Base-by-base conservation (phyloP, 768 basidiomycete genomes). In the Suillus weaverae region DNA sequence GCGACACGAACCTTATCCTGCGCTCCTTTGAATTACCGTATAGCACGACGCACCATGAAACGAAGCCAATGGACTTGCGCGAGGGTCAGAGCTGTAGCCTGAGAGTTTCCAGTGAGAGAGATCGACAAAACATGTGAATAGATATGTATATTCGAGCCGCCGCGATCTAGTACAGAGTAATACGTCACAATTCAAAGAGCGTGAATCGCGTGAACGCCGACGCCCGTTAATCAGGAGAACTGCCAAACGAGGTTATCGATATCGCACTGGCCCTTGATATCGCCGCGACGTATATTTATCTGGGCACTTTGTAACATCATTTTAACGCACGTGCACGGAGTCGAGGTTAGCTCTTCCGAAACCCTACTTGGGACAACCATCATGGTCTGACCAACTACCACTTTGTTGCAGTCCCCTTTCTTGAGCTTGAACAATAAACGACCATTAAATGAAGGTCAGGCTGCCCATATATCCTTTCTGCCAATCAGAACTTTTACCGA, bases 321-420 rank as follows among this genome's bases (percentile, higher is more conserved):
- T 59, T 26, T 30, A 43, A 79, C 82, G 82, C 82, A 85, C 84
- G 83, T 86, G 84, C 77, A 83, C 84, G 36, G 53, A 54, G 18
- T 54, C 32, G 32, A 54, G 48, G 22, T 50, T 26, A 33, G 53
- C 53, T 53, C 9, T 32, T 53, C 53, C 32, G 10, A 62, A 20
- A 55, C 66, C 59, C 46, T 65, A 66, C 69, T 67, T 50, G 62
- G 66, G 67, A 68, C 68, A 46, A 53, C 44, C 69, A 73, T 66
- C 62, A 76, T 77, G 74, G 66, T 70, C 35, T 73, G 72, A 77
- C 53, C 30, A 62, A 56, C 63, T 56, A 66, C 41, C 60, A 64
- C 64, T 48, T 63, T 41, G 18, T 32, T 56, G 55, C 62, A 61
- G 65, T 44, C 63, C 61, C 65, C n/a, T 41, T 63, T 38, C 39